phyloP scores from a whole-genome alignment of 306 rosid genomes.

The Aeschynomene evenia region DNA sequence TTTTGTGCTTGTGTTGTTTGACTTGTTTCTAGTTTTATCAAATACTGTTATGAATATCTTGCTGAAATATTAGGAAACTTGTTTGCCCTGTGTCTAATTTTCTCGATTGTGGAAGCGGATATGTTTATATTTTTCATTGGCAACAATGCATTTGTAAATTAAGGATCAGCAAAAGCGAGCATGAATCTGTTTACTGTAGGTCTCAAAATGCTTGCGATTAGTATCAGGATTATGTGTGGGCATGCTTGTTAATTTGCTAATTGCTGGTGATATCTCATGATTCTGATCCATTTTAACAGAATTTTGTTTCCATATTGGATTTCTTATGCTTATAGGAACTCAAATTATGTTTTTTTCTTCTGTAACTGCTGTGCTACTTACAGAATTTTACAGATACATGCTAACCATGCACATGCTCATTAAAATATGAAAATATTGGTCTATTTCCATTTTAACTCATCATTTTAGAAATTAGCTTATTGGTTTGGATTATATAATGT shows the following conservation, averaged over 20 bases:
- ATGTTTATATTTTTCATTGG: not conserved
- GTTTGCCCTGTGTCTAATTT: constrained; percentile 12
- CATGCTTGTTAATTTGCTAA: constrained; percentile 3
- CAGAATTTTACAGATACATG: not conserved
- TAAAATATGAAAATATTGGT: not conserved
- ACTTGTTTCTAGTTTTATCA: not conserved
- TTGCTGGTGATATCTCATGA: not conserved
- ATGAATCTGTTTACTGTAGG: not conserved
- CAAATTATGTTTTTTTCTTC: constrained; percentile 1
- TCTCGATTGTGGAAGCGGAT: not conserved
- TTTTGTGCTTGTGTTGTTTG: not conserved
- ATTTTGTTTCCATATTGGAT: not conserved
- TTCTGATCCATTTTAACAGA: not conserved
- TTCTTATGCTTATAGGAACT: not conserved
- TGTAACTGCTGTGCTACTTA: not conserved
- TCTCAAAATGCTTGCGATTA: not conserved
- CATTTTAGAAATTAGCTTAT: not conserved
- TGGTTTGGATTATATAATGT: not conserved
- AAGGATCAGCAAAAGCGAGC: not conserved
- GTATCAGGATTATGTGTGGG: constrained; percentile 5
- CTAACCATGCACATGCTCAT: not conserved
- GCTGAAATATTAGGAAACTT: not conserved
- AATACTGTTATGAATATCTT: not conserved
- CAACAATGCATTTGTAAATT: not conserved
- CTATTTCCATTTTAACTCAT: not conserved